Base-by-base conservation (phyloP, 208 protist genomes). In the Acanthamoeba lugdunensis region DNA sequence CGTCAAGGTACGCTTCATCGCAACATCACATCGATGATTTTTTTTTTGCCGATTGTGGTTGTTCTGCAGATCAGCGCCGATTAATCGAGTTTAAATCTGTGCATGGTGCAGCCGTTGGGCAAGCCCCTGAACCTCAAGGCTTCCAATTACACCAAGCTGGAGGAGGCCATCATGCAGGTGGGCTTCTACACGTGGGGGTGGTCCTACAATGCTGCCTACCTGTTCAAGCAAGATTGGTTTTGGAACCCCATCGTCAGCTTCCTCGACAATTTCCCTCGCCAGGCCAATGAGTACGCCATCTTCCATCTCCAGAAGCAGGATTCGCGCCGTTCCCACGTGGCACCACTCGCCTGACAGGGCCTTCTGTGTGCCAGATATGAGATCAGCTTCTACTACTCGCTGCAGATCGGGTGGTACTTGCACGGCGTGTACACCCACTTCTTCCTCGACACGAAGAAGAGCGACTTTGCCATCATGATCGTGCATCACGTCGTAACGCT, bases 391-490 rank as follows among this genome's bases (percentile, higher is more conserved):
- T 90, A 71, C 84, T 90, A 90, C 84, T 65, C 84, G 7, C 33
- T 71, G 58, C 84, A 90, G 28, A 90, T 71, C 41, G 84, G 84
- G 14, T 90, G 84, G 84, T 90, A 90, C 84, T 41, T 90, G 50
- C 84, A 90, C 45, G 54, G 58, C 9, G 63, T 71, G 0, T 90
- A 71, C 48, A 73, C 84, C 25, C 84, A 90, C 84, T 90, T 90
- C 63, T 90, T 63, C 84, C 84, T 90, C 30, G 84, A 90, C 84
- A 75, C 84, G 41, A 90, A 90, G 63, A 90, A 90, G 84, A 90
- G 84, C 56, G 84, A 90, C 63, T 90, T 90, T 18, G 21, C 63
- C 33, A 33, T 90, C 33, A 90, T 90, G 84, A 65, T 90, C 23
- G 63, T 71, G 37, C 84, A 90, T n/a, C 84, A 90, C 58, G 84